Evolutionary conservation across 805 yeast genomes (phyloP).

Genomic region (Candida stauntonica): DNA sequence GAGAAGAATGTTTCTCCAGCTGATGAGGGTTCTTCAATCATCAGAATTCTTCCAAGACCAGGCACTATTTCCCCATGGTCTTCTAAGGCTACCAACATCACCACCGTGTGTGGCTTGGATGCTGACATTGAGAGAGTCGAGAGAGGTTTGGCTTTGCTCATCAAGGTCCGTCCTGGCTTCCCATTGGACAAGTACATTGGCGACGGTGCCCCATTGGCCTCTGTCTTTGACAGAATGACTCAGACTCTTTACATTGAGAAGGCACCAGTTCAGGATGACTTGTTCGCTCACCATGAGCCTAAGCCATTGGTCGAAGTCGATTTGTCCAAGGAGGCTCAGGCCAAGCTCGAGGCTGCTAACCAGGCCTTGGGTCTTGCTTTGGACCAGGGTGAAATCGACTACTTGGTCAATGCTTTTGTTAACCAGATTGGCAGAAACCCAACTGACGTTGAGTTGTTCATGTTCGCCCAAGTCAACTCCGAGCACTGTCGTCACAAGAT

Average conservation of each 20-base stretch:
- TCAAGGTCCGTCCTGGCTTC: slow-evolving; percentile 69
- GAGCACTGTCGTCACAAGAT: slow-evolving; percentile 99
- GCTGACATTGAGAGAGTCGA: slow-evolving; percentile 77
- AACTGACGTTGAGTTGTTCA: slow-evolving; percentile 94
- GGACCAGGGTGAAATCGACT: slow-evolving; percentile 89
- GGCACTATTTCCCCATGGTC: slow-evolving; percentile 99
- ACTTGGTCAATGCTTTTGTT: slow-evolving; percentile 78
- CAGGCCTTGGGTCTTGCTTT: slow-evolving; percentile 86
- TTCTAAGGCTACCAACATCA: slow-evolving; percentile 94
- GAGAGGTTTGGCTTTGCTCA: slow-evolving; percentile 76
- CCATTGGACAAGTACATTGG: slow-evolving; percentile 53
- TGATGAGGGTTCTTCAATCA: slow-evolving; percentile 46
- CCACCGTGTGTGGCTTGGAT: slow-evolving; percentile 80
- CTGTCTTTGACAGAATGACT: slow-evolving; percentile 93
- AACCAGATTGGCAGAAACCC: slow-evolving; percentile 79
- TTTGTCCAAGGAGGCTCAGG: slow-evolving; percentile 45
- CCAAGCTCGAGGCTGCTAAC: slow-evolving; percentile 71
- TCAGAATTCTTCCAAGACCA: slow-evolving; percentile 82
- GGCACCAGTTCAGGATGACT: slow-evolving; percentile 62
- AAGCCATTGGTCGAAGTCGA: slow-evolving; percentile 79
- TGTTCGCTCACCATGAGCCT: slow-evolving; percentile 76
- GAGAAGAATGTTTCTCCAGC: slow-evolving; percentile 29
- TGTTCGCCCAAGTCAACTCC: slow-evolving; percentile 99
- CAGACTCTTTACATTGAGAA: slow-evolving; percentile 58
- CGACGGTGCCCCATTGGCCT: slow-evolving; percentile 55